Evolutionary conservation across 257 asterid genomes (phyloP), one percentile per base, ranked within the genome.

Genomic region (Nicotiana undulata): DNA sequence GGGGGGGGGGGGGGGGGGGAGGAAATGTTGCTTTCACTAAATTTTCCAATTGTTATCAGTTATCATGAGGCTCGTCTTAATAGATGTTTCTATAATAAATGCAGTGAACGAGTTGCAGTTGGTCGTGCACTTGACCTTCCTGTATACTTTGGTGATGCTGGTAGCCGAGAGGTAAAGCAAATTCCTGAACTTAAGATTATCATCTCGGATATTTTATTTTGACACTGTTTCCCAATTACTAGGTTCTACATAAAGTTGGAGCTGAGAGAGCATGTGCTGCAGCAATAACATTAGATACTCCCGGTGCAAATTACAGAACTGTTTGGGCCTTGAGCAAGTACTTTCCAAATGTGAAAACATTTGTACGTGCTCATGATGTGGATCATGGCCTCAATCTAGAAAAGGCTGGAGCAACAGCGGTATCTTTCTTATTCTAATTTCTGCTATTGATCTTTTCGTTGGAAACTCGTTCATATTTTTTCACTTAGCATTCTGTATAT

Each of bases 121-220:
- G 99, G 99, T 51, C 99, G 99, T 66, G 95, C 91, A 83, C 98
- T 96, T 87, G 98, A 96, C 88, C 99, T 96, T 90, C 99, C 99
- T 46, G 99, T 96, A 78, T 96, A 90, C 86, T 96, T 96, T 89
- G 99, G 99, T 76, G 99, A 96, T 89, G 98, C 99, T 63, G 99
- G 99, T 79, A 96, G 99, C 81, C 93, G 97, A 79, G 99, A 96
- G 98, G 99, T 96, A 83, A 88, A 75, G 59, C 24, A 16, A 79
- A 82, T 61, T 59, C 75, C 79, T 80, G 52, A 68, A 53, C n/a
- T 68, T 83, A 32, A 60, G 85, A 74, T 22, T 66, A 67, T 49
- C 79, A 82, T 18, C 31, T 75, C 75, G 12, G 20, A 60, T 51
- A 24, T 75, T 82, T 61, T 67, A 74, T 81, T 83, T 4, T 79